phyloP scores from a whole-genome alignment of 257 asterid genomes.

The Forsythia suspensa region DNA sequence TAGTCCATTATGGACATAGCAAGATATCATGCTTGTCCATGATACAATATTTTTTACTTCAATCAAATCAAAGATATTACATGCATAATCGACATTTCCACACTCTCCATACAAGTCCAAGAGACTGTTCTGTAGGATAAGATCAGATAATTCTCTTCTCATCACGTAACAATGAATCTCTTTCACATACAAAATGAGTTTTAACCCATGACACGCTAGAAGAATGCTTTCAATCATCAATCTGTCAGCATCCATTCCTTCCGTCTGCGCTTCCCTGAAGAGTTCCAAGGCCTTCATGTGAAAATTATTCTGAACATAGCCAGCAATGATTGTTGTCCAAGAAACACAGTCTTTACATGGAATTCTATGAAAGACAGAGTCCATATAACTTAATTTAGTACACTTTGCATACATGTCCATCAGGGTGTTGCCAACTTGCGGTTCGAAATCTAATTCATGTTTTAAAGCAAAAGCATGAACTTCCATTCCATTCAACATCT shows the following conservation, averaged over 20 bases:
- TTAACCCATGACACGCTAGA: constrained; percentile 62
- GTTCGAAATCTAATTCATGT: constrained; percentile 53
- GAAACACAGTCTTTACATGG: constrained; percentile 55
- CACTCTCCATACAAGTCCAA: constrained; percentile 69
- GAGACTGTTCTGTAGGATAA: constrained; percentile 48
- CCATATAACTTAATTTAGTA: constrained; percentile 57
- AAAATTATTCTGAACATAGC: constrained; percentile 54
- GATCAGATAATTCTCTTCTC: constrained; percentile 53
- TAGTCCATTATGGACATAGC: constrained; percentile 62
- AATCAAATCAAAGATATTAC: constrained; percentile 37
- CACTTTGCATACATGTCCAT: constrained; percentile 92
- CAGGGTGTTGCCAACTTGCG: constrained; percentile 72
- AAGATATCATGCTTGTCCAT: constrained; percentile 78
- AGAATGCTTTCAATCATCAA: constrained; percentile 73
- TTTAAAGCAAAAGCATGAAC: constrained; percentile 70
- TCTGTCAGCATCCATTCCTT: constrained; percentile 46
- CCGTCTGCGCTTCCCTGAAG: constrained; percentile 35
- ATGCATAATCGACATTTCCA: constrained; percentile 54
- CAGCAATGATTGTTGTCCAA: constrained; percentile 74
- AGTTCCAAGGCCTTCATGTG: constrained; percentile 51
- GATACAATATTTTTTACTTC: constrained; percentile 57
- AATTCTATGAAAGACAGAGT: constrained; percentile 49
- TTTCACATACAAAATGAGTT: constrained; percentile 45
- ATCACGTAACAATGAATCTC: constrained; percentile 60
- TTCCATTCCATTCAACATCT: constrained; percentile 64